Percentiles rank a stretch among this genome's conserved stretches.
Evolutionary conservation across 192 early-diverging fungal species (phyloP).

Genomic region (Podila verticillata): DNA sequence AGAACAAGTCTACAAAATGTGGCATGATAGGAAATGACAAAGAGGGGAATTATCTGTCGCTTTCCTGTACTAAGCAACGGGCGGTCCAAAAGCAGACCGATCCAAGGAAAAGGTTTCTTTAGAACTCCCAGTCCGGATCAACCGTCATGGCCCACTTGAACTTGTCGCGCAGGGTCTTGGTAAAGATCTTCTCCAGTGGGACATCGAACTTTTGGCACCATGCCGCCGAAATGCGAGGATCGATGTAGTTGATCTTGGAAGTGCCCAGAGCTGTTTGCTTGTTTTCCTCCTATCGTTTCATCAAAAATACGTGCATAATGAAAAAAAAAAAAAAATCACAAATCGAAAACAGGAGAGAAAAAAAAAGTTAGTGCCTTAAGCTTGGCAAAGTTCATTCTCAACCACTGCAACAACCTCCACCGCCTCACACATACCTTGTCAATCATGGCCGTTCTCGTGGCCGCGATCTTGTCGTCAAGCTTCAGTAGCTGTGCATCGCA

Average conservation of each 20-base stretch:
- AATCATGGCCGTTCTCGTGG: slow-evolving; percentile 75
- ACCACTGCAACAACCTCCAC: neutral
- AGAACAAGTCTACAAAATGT: too few relatives aligned
- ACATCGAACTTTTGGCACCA: slow-evolving; percentile 94
- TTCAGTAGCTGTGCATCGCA: slow-evolving; percentile 77
- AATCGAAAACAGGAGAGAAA: neutral
- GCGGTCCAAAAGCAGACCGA: too few relatives aligned
- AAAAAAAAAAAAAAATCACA: neutral
- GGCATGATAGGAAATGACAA: too few relatives aligned
- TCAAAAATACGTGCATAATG: neutral
- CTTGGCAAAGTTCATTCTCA: neutral
- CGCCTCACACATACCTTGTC: slow-evolving; percentile 73
- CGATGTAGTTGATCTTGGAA: slow-evolving; percentile 99
- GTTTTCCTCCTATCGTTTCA: slow-evolving; percentile 81
- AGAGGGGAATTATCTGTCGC: too few relatives aligned
- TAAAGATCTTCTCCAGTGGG: slow-evolving; percentile 93
- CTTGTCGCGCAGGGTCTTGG: slow-evolving; percentile 89
- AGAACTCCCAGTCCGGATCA: slow-evolving; percentile 69
- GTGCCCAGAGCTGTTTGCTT: slow-evolving; percentile 96
- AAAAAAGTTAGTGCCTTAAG: neutral
- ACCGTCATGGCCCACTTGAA: slow-evolving; percentile 95
- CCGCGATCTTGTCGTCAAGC: slow-evolving; percentile 75
- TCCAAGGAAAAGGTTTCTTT: neutral
- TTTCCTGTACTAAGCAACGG: too few relatives aligned
- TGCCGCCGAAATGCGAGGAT: slow-evolving; percentile 93